phyloP scores from a whole-genome alignment of 305 asterid species.

The Solanum hybrid region DNA sequence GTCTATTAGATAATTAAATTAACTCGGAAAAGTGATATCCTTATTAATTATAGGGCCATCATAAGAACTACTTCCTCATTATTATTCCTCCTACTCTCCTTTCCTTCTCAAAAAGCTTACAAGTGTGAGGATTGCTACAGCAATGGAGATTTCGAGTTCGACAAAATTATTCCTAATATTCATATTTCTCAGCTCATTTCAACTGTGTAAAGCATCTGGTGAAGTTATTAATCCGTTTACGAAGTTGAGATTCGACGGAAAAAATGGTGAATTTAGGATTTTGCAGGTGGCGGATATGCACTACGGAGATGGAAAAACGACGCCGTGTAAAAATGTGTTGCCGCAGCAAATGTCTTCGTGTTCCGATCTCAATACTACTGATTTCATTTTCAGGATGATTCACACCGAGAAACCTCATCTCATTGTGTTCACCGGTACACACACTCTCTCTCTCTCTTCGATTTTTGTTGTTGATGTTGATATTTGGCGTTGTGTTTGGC shows the following conservation, averaged over 20 bases:
- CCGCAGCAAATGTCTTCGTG: slow-evolving; percentile 52
- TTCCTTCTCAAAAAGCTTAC: neutral
- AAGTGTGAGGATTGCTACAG: neutral
- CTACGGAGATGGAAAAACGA: slow-evolving; percentile 56
- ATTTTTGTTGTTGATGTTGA: neutral
- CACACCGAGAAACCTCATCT: slow-evolving; percentile 64
- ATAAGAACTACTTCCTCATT: neutral
- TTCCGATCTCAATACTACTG: slow-evolving; percentile 89
- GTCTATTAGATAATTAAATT: too few species aligned
- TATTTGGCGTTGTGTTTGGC: neutral
- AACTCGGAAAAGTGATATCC: neutral
- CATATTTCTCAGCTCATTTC: neutral
- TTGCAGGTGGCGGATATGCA: slow-evolving; percentile 98
- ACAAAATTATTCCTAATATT: neutral
- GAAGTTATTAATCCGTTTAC: neutral
- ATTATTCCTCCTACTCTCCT: neutral
- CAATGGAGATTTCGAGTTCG: neutral
- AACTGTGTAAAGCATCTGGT: neutral
- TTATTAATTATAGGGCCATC: neutral
- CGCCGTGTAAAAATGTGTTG: slow-evolving; percentile 59
- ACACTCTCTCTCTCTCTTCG: neutral
- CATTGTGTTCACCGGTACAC: slow-evolving; percentile 69
- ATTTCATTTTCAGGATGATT: slow-evolving; percentile 54
- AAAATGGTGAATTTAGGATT: slow-evolving; percentile 61
- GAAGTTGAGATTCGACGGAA: slow-evolving; percentile 49